phyloP scores from a whole-genome alignment of 345 rosid species.

The Psidium friedrichsthalianum region DNA sequence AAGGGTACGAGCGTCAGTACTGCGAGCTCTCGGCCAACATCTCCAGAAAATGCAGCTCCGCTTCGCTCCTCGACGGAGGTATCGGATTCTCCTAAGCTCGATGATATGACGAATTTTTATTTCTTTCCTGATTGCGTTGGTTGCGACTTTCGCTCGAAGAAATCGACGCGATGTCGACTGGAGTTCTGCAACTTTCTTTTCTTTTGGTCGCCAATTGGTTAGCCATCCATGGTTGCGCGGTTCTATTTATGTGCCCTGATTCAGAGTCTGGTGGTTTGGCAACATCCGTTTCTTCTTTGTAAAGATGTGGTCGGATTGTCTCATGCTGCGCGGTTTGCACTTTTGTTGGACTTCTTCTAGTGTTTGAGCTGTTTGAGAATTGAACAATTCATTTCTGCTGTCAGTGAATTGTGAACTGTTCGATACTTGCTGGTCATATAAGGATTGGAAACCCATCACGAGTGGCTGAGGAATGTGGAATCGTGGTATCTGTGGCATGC shows the following conservation, averaged over 20 bases:
- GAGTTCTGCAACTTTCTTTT: not conserved
- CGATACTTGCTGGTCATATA: not conserved
- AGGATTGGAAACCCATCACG: not conserved
- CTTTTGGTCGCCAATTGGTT: not conserved
- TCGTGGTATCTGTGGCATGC: not conserved
- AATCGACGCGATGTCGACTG: not conserved
- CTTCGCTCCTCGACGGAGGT: constrained; percentile 52
- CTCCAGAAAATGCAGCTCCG: constrained; percentile 59
- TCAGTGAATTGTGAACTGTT: not conserved
- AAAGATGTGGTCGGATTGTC: not conserved
- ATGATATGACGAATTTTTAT: not conserved
- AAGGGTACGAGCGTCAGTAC: constrained; percentile 88
- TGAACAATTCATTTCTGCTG: not conserved
- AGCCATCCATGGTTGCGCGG: not conserved
- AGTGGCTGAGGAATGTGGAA: not conserved
- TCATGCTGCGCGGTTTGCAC: not conserved
- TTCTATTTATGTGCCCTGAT: not conserved
- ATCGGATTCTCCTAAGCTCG: not conserved
- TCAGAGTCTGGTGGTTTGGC: not conserved
- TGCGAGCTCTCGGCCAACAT: constrained; percentile 87
- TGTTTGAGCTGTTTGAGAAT: not conserved
- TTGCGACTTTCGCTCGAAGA: not conserved
- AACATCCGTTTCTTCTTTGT: not conserved
- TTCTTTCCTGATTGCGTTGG: not conserved
- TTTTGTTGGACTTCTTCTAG: not conserved